phyloP scores from a whole-genome alignment of 208 protist genomes.

The Naegleria gruberi region DNA sequence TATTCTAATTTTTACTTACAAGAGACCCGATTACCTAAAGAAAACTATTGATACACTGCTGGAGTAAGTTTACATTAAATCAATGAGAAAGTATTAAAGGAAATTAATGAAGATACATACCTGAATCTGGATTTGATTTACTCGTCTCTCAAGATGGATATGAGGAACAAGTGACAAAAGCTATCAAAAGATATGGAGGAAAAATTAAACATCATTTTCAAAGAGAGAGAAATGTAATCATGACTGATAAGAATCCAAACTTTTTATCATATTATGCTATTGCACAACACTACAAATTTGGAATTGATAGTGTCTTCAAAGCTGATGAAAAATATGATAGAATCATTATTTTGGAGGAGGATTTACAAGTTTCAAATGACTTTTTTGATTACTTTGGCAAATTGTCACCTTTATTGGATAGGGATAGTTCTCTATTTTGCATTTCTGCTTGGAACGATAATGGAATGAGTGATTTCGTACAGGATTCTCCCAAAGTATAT shows the following conservation, averaged over 20 bases:
- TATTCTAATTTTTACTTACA: neutral
- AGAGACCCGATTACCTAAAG: neutral
- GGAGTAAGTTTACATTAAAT: neutral
- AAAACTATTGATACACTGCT: neutral
- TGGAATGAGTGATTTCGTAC: slow-evolving; percentile 27
- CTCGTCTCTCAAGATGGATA: slow-evolving; percentile 11
- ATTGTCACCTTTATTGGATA: slow-evolving; percentile 30
- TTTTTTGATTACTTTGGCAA: slow-evolving; percentile 49
- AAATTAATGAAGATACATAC: slow-evolving; percentile 1
- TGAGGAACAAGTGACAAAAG: neutral
- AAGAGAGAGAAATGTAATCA: slow-evolving; percentile 6
- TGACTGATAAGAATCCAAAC: neutral
- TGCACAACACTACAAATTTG: slow-evolving; percentile 23
- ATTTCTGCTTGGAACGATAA: slow-evolving; percentile 56
- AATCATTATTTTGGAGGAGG: slow-evolving; percentile 50
- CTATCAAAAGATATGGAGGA: neutral
- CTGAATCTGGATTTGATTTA: neutral
- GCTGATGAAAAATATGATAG: slow-evolving; percentile 21
- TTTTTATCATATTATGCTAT: neutral
- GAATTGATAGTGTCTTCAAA: neutral
- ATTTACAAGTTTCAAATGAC: slow-evolving; percentile 43
- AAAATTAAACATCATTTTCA: neutral
- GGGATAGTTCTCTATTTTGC: slow-evolving; percentile 39
- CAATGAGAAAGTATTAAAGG: too few species aligned
- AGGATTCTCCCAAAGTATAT: slow-evolving; percentile 35